These are phyloP conservation scores for Pholiota conissans DNA, from an alignment of 768 basidiomycete species.

Conservation along the genomic window DNA sequence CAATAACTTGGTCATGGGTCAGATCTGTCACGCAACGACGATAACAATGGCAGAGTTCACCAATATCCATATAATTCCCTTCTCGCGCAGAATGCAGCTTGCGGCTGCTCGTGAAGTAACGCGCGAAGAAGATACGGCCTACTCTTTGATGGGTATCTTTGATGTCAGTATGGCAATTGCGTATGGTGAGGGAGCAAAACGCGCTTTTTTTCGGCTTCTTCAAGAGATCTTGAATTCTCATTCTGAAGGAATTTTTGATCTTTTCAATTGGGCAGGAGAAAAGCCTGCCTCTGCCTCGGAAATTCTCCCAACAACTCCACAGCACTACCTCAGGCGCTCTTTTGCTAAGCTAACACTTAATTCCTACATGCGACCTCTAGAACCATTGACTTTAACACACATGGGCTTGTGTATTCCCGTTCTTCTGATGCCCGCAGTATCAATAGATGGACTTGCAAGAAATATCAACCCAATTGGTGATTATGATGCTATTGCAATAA, in stretches of 20 bases:
- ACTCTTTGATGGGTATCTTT: conserved; percentile 10
- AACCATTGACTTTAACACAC: too few relatives aligned
- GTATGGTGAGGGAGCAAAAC: conserved; percentile 7
- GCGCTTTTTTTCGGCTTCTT: conserved; percentile 3
- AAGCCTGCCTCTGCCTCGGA: neutral
- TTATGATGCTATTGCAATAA: too few relatives aligned
- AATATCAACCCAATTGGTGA: too few relatives aligned
- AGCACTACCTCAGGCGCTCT: too few relatives aligned
- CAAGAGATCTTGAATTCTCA: neutral
- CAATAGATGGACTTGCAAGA: too few relatives aligned
- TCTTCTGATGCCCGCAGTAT: too few relatives aligned
- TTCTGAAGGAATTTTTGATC: neutral
- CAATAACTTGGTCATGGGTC: neutral
- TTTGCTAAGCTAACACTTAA: too few relatives aligned
- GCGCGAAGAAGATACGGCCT: conserved; percentile 5
- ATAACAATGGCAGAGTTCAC: conserved; percentile 2
- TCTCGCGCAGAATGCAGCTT: neutral
- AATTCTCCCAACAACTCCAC: too few relatives aligned
- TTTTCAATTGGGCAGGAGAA: neutral
- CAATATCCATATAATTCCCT: neutral
- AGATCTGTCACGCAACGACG: neutral
- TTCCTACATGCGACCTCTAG: too few relatives aligned
- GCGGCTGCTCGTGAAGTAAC: conserved; percentile 5
- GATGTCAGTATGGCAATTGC: conserved; percentile 3
- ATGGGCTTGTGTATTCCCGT: too few relatives aligned